Conservation (phyloP, 345 rosid species). For the Aquilaria yunnanensis region DNA sequence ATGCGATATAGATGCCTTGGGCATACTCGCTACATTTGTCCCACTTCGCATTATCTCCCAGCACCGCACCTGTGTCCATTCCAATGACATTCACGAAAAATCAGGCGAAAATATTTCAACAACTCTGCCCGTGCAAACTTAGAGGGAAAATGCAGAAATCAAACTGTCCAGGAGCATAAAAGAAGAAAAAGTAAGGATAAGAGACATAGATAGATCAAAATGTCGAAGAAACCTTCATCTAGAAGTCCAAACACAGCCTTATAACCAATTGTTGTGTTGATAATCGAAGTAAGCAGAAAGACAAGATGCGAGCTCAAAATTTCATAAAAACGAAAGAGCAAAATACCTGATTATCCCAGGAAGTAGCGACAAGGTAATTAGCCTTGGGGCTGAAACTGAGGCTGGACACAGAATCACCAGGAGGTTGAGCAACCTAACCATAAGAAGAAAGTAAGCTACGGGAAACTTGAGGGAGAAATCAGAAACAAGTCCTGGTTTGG, state of each 20-base stretch:
- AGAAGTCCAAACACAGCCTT: no score
- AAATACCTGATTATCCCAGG: constrained; percentile 92
- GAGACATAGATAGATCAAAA: not conserved
- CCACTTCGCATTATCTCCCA: constrained; percentile 81
- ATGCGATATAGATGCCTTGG: constrained; percentile 76
- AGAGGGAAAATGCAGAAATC: no score
- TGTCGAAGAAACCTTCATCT: no score
- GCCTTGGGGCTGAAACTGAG: constrained; percentile 93
- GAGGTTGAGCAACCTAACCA: constrained; percentile 67
- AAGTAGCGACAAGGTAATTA: constrained; percentile 75
- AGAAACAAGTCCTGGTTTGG: not conserved
- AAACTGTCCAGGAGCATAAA: not conserved
- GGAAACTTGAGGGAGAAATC: not conserved
- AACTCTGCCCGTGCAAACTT: no score
- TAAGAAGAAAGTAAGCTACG: not conserved
- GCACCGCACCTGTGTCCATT: constrained; percentile 59
- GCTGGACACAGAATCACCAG: constrained; percentile 79
- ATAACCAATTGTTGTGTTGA: not conserved
- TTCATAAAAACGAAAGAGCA: not conserved
- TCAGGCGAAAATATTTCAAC: no score
- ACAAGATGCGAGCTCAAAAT: not conserved
- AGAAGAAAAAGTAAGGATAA: not conserved
- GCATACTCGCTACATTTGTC: constrained; percentile 34
- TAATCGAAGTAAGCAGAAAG: no score
- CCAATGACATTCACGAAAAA: no score